These are phyloP conservation scores for Podaxis sp. DNA, from an alignment of 768 basidiomycete genomes.

Conservation along the genomic window DNA sequence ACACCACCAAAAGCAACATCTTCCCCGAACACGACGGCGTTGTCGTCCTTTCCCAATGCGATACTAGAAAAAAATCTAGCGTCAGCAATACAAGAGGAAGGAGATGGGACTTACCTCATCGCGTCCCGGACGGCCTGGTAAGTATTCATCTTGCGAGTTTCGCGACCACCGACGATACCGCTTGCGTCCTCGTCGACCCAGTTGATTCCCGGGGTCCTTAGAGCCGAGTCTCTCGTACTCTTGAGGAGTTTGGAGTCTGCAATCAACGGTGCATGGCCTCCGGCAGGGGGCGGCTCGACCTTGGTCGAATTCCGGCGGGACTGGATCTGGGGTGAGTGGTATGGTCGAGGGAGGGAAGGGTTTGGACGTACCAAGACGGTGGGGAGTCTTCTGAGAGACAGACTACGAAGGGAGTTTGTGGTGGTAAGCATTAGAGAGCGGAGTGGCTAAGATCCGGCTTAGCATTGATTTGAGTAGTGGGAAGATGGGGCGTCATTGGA, in stretches of 20 bases:
- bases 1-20: constrained; percentile 95
- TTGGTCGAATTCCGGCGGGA: constrained; percentile 53
- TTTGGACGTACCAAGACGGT: constrained; percentile 19
- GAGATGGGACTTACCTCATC: constrained; percentile 38
- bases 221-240: constrained; percentile 62
- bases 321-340: constrained; percentile 17
- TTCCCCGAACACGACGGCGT: constrained; percentile 86
- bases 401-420: constrained; percentile 25
- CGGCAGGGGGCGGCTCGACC: constrained; percentile 69
- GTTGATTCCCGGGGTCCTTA: constrained; percentile 69
- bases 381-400: constrained; percentile 20
- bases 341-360: not conserved
- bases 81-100: too few species aligned
- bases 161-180: constrained; percentile 65
- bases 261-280: constrained; percentile 72
- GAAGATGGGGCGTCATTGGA: not conserved
- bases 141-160: constrained; percentile 93
- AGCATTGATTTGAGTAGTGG: constrained; percentile 20
- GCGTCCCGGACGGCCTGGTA: constrained; percentile 94
- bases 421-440: constrained; percentile 35
- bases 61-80: constrained; percentile 38
- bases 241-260: constrained; percentile 66
- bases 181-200: constrained; percentile 65
- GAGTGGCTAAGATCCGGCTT: constrained; percentile 43
- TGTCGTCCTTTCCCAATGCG: constrained; percentile 81